A percentile compares a stretch with the other conserved stretches of the same genome.
These are phyloP conservation scores for Suillus fuscotomentosus DNA, from an alignment of 768 basidiomycete species.

Conservation along the genomic window DNA sequence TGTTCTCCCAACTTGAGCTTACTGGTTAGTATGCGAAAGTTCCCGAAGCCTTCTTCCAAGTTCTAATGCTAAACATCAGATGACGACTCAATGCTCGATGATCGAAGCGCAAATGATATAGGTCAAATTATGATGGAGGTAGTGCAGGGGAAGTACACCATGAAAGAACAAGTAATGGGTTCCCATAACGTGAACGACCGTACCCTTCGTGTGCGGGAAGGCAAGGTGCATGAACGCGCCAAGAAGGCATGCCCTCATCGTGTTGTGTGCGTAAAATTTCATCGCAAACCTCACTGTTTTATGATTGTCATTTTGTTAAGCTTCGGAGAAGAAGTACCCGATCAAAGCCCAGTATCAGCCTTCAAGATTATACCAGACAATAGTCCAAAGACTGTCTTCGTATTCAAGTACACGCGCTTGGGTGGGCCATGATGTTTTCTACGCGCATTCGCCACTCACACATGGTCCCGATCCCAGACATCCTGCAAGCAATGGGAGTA, in stretches of 20 bases:
- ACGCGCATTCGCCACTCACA: background rate
- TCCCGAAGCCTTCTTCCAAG: background rate
- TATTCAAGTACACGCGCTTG: slow-evolving; percentile 20
- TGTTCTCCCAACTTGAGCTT: slow-evolving; percentile 18
- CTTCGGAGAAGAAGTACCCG: slow-evolving; percentile 10
- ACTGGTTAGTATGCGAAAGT: slow-evolving; percentile 9
- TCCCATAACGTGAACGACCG: rapidly evolving
- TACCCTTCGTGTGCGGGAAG: background rate
- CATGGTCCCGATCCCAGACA: slow-evolving; percentile 4
- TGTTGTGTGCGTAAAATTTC: background rate
- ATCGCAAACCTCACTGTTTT: background rate
- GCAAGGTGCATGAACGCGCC: background rate
- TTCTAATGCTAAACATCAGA: slow-evolving; percentile 13
- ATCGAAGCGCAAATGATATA: slow-evolving; percentile 6
- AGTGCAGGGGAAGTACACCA: background rate
- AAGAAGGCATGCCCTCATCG: background rate
- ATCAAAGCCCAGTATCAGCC: too few relatives aligned
- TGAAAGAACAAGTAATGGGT: background rate
- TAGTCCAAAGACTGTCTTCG: slow-evolving; percentile 11
- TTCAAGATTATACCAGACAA: background rate
- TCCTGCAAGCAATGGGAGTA: slow-evolving; percentile 21
- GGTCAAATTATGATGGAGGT: slow-evolving; percentile 15
- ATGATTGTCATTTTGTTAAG: slow-evolving; percentile 5
- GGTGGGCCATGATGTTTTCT: slow-evolving; percentile 6
- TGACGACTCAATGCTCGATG: slow-evolving; percentile 17